Base-by-base conservation (phyloP, 768 basidiomycete genomes). In the Rhodotorula paludigena region DNA sequence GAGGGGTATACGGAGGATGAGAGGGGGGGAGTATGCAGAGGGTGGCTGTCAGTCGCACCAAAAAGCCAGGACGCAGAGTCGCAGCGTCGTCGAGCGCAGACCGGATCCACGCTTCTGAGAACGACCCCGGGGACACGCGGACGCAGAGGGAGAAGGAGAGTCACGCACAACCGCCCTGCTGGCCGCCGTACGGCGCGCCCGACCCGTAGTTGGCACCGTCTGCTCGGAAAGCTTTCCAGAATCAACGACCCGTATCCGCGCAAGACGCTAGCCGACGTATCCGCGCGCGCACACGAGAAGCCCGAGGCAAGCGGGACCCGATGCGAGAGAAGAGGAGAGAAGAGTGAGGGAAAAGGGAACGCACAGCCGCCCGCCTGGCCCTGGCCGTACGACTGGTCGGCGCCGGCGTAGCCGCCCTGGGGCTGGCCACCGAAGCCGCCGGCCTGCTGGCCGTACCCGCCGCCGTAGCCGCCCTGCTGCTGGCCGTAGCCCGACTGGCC, bases 351-450 rank as follows among this genome's bases (percentile, higher is more conserved):
- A 33, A 28, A 55, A 33, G 28, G 23, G 53, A 21, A 62, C 61
- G 45, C 23, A 64, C 58, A 68, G 44, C 53, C 70, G 28, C 54
- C 57, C 28, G 63, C 63, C 53, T 60, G 60, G 47, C 60, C 48
- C 28, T 32, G 49, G 49, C 52, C 67, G 54, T 72, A 58, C 25
- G 60, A 65, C 25, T 57, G 54, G 41, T 69, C 57, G 28, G 57
- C 58, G 52, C 74, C 76, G 36, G 71, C 69, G 66, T 74, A 72
- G 56, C 77, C 76, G 45, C 77, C 76, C 62, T 77, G 73, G 59
- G 57, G 53, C 41, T 57, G 59, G 58, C 75, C 72, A 18, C 72
- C 72, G 55, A 64, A 44, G 33, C 69, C 60, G 39, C 28, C 33
- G 60, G 63, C 64, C 39, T 68, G 72, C 47, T 69, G 63, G 53